Base-by-base conservation (phyloP, 345 rosid genomes). In the Pugionium dolabratum region DNA sequence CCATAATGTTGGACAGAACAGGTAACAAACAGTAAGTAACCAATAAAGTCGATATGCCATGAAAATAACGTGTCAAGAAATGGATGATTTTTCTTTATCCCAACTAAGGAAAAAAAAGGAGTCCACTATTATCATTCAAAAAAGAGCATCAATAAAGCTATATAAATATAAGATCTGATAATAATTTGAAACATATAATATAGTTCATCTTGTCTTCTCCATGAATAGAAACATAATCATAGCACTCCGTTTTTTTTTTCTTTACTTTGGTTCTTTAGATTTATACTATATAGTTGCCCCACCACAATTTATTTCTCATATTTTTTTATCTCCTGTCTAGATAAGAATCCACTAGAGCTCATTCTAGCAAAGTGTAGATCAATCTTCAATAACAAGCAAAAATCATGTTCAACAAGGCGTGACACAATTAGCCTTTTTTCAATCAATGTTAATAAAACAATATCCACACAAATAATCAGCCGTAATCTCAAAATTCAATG, bases 341-440 rank as follows among this genome's bases (percentile, higher is more conserved):
- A 60, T 59, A 73, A 54, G 44, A 66, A 66, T 54, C 72, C 76
- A 59, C 73, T 73, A 36, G 44, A 49, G 41, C 59, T 67, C 41
- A 56, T 61, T 61, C 39, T 47, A 61, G 25, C 69, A 54, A 67
- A 74, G 53, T 54, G 32, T 53, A 51, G 33, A 67, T 66, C 63
- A 66, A 59, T 60, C 77, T 73, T 73, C 77, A 60, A 73, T 67
- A 74, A 54, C 73, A 74, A 60, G 72, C 64, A 73, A 67, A 74
- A 67, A 67, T 61, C 69, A 67, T 67, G 53, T 62, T 74, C 30
- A 67, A 37, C 58, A 47, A 67, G 73, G 73, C 67, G 67, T 73
- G 72, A 52, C 76, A 59, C 28, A 49, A 65, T 57, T 57, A 65
- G 9, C 55, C 35, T 72, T 72, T 57, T 57, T n/a, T 57, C 30